phyloP scores from a whole-genome alignment of 192 early-diverging fungal species.

The Coemansia sp. region DNA sequence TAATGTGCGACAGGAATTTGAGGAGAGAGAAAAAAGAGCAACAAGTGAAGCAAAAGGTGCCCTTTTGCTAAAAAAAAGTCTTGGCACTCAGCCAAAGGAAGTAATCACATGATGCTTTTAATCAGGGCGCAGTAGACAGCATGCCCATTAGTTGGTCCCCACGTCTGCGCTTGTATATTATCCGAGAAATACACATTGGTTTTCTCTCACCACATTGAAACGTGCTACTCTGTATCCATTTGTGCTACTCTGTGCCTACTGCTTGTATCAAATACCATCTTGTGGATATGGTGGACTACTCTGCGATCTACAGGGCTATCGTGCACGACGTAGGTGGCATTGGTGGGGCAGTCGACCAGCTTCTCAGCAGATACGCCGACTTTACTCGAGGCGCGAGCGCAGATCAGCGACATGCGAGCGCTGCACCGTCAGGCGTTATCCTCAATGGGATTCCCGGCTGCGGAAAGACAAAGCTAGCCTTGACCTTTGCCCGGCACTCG shows the following conservation, averaged over 20 bases:
- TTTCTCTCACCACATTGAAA: too few relatives aligned
- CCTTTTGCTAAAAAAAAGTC: constrained; percentile 11
- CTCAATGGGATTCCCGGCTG: constrained; percentile 45
- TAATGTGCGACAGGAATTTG: neutral
- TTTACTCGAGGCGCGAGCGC: constrained; percentile 2
- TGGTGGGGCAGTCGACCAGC: constrained; percentile 26
- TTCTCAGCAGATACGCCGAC: constrained; percentile 22
- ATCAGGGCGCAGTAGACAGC: neutral
- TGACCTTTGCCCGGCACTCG: constrained; percentile 21
- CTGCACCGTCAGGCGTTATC: constrained; percentile 24
- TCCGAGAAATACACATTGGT: too few relatives aligned
- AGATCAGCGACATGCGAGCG: neutral
- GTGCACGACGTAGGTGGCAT: constrained; percentile 27
- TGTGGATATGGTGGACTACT: constrained; percentile 9
- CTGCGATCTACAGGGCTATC: constrained; percentile 7
- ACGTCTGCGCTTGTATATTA: too few relatives aligned
- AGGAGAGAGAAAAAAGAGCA: neutral
- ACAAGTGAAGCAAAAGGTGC: neutral
- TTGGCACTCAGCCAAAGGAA: constrained; percentile 8
- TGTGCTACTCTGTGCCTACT: too few relatives aligned
- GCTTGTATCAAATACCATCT: too few relatives aligned
- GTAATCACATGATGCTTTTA: neutral
- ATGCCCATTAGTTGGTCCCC: too few relatives aligned
- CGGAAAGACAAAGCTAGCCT: constrained; percentile 43
- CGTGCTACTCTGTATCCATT: too few relatives aligned